Conservation (phyloP, 495 filamentous ascomycete genomes). For the Cercophora scortea region DNA sequence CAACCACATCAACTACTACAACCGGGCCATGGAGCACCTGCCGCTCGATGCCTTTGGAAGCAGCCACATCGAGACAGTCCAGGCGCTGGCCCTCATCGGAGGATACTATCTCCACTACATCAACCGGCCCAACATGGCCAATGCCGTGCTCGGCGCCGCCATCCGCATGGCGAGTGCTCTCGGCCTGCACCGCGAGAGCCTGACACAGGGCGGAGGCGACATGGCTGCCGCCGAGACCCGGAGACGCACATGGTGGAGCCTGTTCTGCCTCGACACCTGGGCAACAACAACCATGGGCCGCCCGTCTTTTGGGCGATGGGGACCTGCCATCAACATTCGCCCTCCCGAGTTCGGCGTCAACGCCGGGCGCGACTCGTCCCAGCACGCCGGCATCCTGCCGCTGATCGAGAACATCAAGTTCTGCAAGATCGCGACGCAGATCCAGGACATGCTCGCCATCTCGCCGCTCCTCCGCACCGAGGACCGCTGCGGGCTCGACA, state of each 20-base stretch:
- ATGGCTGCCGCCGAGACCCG: constrained; percentile 54
- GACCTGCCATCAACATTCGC: constrained; percentile 64
- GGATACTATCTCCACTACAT: constrained; percentile 77
- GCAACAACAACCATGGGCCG: constrained; percentile 68
- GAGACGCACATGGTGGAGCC: constrained; percentile 70
- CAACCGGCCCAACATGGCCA: constrained; percentile 70
- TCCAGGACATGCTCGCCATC: constrained; percentile 69
- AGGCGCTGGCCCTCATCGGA: constrained; percentile 62
- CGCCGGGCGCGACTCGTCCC: constrained; percentile 41
- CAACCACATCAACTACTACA: constrained; percentile 66
- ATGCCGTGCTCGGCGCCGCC: constrained; percentile 56
- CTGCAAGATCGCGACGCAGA: constrained; percentile 68
- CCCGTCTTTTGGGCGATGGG: constrained; percentile 67
- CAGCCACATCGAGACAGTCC: constrained; percentile 62
- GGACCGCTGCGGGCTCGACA: constrained; percentile 58
- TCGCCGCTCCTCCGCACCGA: constrained; percentile 56
- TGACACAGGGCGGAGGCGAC: constrained; percentile 44
- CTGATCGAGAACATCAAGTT: constrained; percentile 72
- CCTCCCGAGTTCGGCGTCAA: constrained; percentile 50
- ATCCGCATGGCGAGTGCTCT: constrained; percentile 64
- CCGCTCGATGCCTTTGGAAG: constrained; percentile 60
- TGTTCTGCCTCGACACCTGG: constrained; percentile 77
- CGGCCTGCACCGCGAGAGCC: constrained; percentile 67
- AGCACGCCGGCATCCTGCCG: constrained; percentile 58
- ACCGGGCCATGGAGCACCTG: constrained; percentile 59